Base-by-base conservation (phyloP, 1,139 yeast species). In the Eremothecium cymbalariae region DNA sequence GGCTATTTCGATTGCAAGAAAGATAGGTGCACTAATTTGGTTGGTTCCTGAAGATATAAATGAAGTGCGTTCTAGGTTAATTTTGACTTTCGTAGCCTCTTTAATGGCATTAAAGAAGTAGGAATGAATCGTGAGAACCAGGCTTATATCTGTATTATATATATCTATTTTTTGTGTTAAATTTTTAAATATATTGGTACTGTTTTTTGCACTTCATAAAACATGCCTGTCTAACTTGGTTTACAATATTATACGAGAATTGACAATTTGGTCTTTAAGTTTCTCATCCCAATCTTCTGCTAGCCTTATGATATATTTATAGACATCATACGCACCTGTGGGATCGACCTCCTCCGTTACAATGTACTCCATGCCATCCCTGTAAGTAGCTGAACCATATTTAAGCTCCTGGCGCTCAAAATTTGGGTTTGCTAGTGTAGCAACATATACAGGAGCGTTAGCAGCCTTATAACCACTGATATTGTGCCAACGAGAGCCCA, bases 11-110 rank as follows among this genome's bases (percentile, higher is more conserved):
- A 90, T 90, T 55, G 98, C 98, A 23, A 82, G 99, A 72, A 90
- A 93, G 62, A 67, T 90, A 48, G 99, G 99, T 40, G 98, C 96
- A 28, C 75, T 93, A 59, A 90, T 90, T 52, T 90, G 97, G 96
- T 71, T 90, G 51, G 95, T 90, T 18, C 99, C 99, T n/a, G 99
- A 90, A 62, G 99, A 90, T 66, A 90, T 90, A 53, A 84, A 79
- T 51, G 97, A 88, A 64, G 96, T 93, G 28, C 81, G 98, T 64
- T 70, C 94, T 33, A 77, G 97, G 60, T 77, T 90, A 65, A 82
- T 90, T 38, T 73, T 88, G 57, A 86, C 98, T 1, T 90, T 90
- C 59, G 85, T 90, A 41, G 98, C 96, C 39, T 83, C 95, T 41
- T 74, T 90, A 62, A 90, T 90, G 98, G 67, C 84, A 8, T 58